Evolutionary conservation across 345 rosid species (phyloP), one percentile per base, ranked within the genome.

Genomic region (Durio zibethinus): DNA sequence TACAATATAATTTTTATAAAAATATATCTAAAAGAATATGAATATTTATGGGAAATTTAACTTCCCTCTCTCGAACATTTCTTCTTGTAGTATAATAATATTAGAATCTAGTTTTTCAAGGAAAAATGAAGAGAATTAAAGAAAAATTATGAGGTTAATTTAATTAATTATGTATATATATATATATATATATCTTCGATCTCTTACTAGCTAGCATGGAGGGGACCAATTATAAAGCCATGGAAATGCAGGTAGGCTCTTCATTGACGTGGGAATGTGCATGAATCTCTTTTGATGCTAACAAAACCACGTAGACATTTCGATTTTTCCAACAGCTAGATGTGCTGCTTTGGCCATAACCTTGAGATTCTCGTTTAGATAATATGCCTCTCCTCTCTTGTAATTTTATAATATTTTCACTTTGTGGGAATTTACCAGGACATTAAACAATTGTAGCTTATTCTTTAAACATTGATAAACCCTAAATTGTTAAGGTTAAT

Each of bases 261-360:
- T 20, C 35, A 50, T 66, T 38, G 53, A 52, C 65, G 79, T 65
- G 79, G 62, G 75, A 73, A 71, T 52, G 62, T 83, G 84, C 84
- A 80, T 80, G 83, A 78, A 80, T 80, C 80, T 78, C 63, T 62
- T 23, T 67, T 68, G n/a, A 2, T 54, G 23, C 74, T n/a, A 62
- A 71, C 65, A 71, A 73, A 35, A 54, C 78, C 74, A 74, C 73
- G 72, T 68, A 25, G n/a, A 47, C 60, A 40, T 57, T 69, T 35
- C 53, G 5, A 29, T 66, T 75, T 40, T 23, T 20, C 69, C 73
- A 67, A 33, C 42, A 57, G n/a, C 33, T 50, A 12, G 35, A 36
- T 60, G 21, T 16, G 31, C 16, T 62, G 7, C 3, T 61, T 61
- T 14, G 65, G 40, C 10, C 16, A 36, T 40, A 33, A 11, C 61